Percentiles rank a stretch among this genome's conserved stretches.
These are phyloP conservation scores for Cercis canadensis DNA, from an alignment of 306 rosid species.

Conservation along the genomic window DNA sequence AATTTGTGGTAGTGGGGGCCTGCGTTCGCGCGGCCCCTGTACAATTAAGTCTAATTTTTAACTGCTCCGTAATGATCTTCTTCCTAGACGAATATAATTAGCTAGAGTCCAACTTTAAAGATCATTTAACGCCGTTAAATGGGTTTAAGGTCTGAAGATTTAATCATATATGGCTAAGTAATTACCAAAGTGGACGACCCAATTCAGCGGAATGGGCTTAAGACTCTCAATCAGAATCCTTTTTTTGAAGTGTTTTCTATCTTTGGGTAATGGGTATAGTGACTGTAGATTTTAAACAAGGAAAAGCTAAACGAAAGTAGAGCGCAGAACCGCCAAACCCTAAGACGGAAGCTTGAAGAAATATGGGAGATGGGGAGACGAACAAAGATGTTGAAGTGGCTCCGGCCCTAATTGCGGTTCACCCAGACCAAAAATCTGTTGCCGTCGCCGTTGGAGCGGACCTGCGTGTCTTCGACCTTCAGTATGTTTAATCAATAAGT, in stretches of 20 bases:
- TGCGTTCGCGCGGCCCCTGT: slow-evolving; percentile 44
- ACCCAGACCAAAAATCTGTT: slow-evolving; percentile 61
- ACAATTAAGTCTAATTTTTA: not conserved
- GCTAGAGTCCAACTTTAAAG: too few species aligned
- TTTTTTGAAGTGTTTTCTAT: too few species aligned
- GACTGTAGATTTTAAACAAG: not conserved
- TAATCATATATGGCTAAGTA: too few species aligned
- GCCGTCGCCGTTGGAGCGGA: slow-evolving; percentile 85
- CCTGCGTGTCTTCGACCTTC: slow-evolving; percentile 80
- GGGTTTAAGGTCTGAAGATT: too few species aligned
- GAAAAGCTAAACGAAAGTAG: not conserved
- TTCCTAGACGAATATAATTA: too few species aligned
- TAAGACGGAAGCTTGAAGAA: not conserved
- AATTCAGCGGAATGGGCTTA: too few species aligned
- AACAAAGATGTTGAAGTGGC: slow-evolving; percentile 71
- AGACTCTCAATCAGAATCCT: too few species aligned
- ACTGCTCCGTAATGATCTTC: too few species aligned
- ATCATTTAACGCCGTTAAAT: too few species aligned
- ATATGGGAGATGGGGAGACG: slow-evolving; percentile 59
- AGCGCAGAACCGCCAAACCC: slow-evolving; percentile 48
- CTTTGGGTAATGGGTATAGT: too few species aligned
- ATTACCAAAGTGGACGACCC: too few species aligned
- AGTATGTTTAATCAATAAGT: slow-evolving; percentile 45
- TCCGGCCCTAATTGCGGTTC: slow-evolving; percentile 82
- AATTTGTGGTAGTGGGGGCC: slow-evolving; percentile 64